A percentile compares a stretch with the other conserved stretches of the same genome.
Conservation (phyloP, 192 early-diverging fungal species). For the Rhizoclosmatium globosum region DNA sequence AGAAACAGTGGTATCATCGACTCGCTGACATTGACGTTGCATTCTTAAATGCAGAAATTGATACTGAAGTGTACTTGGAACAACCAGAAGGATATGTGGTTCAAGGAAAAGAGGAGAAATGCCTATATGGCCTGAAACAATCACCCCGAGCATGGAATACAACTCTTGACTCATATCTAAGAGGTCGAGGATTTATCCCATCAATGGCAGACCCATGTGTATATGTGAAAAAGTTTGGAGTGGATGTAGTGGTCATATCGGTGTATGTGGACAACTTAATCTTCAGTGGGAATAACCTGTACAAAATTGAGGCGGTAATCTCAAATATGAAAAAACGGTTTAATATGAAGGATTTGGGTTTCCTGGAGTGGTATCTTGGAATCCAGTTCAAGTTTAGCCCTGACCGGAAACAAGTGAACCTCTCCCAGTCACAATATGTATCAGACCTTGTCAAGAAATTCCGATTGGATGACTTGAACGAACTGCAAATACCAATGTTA, state of each 20-base stretch:
- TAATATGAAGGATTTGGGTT: no score
- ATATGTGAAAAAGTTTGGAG: constrained; percentile 6
- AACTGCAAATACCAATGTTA: neutral
- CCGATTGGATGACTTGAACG: neutral
- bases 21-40: no score
- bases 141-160: constrained; percentile 31
- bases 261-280: no score
- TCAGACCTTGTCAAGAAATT: no score
- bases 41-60: no score
- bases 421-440: neutral
- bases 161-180: constrained; percentile 13
- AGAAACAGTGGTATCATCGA: no score
- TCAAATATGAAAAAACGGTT: neutral
- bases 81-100: constrained; percentile 31
- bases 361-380: no score
- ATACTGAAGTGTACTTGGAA: no score
- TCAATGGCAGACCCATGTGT: no score
- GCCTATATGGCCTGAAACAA: constrained; percentile 46
- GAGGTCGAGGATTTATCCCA: constrained; percentile 9
- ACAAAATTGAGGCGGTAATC: neutral
- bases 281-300: neutral
- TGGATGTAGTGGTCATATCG: no score
- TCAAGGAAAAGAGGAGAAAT: constrained; percentile 4
- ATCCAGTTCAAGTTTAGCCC: neutral
- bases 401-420: no score